Conservation (phyloP, 2,329 filamentous ascomycete genomes). For the Bipolaris sorokiniana region DNA sequence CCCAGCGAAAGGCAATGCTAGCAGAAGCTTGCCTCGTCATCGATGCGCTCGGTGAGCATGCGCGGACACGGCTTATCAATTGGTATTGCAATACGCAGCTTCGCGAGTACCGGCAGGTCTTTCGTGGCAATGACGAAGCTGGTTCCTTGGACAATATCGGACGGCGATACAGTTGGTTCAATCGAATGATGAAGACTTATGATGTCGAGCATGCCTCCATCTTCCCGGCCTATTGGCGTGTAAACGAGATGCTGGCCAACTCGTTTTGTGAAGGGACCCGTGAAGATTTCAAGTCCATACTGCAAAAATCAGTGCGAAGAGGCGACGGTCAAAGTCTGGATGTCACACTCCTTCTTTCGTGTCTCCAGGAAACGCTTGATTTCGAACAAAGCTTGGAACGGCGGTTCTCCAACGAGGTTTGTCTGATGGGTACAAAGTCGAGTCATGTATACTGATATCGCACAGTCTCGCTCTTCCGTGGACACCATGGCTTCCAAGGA, state of each 20-base stretch:
- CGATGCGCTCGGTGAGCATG: slow-evolving; percentile 90
- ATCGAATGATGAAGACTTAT: slow-evolving; percentile 91
- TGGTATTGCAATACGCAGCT: slow-evolving; percentile 99
- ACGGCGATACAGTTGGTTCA: slow-evolving; percentile 93
- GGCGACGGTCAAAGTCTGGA: slow-evolving; percentile 80
- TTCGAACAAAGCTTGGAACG: slow-evolving; percentile 93
- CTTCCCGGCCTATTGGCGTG: slow-evolving; percentile 87
- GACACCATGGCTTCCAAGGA: slow-evolving; percentile 85
- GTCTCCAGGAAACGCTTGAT: slow-evolving; percentile 92
- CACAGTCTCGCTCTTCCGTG: slow-evolving; percentile 75
- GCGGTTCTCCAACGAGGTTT: slow-evolving; percentile 70
- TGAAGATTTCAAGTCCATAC: slow-evolving; percentile 92
- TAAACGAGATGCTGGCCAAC: slow-evolving; percentile 87
- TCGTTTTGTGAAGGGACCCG: slow-evolving; percentile 94
- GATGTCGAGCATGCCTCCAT: slow-evolving; percentile 90
- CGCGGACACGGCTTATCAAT: slow-evolving; percentile 79
- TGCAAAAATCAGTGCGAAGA: slow-evolving; percentile 84
- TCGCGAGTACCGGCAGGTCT: slow-evolving; percentile 93
- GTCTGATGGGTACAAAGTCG: background rate
- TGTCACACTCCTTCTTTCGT: slow-evolving; percentile 85
- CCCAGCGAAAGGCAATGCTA: slow-evolving; percentile 70
- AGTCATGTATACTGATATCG: slow-evolving; percentile 22
- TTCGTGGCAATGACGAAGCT: slow-evolving; percentile 91
- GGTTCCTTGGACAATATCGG: slow-evolving; percentile 97
- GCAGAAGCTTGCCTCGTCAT: slow-evolving; percentile 91